A percentile compares a stretch with the other conserved stretches of the same genome.
These are phyloP conservation scores for Amesomyces nigricolor DNA, from an alignment of 2,329 filamentous ascomycete genomes.

Conservation along the genomic window DNA sequence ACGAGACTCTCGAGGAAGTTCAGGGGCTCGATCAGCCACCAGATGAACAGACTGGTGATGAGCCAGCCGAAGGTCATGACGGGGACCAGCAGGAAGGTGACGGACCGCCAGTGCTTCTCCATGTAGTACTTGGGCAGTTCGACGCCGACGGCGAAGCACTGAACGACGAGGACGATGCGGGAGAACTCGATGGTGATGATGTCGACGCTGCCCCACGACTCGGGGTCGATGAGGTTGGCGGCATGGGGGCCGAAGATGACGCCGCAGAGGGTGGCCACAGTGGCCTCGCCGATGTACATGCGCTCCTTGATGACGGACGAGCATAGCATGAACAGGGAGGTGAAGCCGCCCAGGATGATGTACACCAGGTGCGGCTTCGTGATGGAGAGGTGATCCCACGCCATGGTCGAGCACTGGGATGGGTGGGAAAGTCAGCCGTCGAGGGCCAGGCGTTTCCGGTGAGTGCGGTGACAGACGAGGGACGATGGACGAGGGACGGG, in stretches of 20 bases:
- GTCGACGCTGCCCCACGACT: constrained; percentile 75
- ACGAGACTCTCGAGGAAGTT: constrained; percentile 87
- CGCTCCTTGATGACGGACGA: constrained; percentile 98
- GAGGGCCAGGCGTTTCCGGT: neutral
- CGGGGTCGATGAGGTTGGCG: constrained; percentile 71
- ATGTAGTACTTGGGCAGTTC: constrained; percentile 92
- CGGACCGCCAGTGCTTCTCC: constrained; percentile 95
- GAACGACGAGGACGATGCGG: constrained; percentile 81
- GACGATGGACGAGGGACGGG: neutral
- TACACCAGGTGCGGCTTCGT: constrained; percentile 97
- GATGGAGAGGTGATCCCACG: constrained; percentile 75
- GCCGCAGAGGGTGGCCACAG: constrained; percentile 81
- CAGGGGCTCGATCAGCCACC: constrained; percentile 76
- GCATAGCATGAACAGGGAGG: constrained; percentile 95
- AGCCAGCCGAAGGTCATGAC: constrained; percentile 98
- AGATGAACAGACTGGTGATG: constrained; percentile 86
- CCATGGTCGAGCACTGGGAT: constrained; percentile 48
- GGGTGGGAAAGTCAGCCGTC: neutral
- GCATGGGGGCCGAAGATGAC: constrained; percentile 86
- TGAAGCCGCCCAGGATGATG: constrained; percentile 96
- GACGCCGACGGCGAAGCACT: constrained; percentile 88
- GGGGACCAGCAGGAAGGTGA: constrained; percentile 78
- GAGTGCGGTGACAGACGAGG: no score
- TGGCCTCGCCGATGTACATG: constrained; percentile 97
- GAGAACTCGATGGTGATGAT: constrained; percentile 86